Evolutionary conservation across 768 basidiomycete genomes (phyloP), one percentile per base, ranked within the genome.

Genomic region (Naematelia aurantialba): DNA sequence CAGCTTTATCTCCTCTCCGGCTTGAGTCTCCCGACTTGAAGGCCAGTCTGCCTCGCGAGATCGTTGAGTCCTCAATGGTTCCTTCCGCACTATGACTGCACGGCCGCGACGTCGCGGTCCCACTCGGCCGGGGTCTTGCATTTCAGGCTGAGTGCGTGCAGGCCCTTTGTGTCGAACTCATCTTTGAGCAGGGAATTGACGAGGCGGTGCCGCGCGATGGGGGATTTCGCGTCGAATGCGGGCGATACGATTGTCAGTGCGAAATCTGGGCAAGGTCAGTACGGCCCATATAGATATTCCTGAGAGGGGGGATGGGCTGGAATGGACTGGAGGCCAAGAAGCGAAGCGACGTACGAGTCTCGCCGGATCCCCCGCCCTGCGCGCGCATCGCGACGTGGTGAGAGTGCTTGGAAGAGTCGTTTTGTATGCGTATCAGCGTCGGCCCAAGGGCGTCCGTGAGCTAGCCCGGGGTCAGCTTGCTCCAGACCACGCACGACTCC

Each of bases 351-450:
- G 67, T 47, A 74, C 79, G 80, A n/a, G 79, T 78, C 62, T 81
- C 80, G n/a, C 79, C 79, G 30, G 58, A 62, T 0, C 76, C 77
- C 5, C 77, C 80, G 2, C 79, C 79, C 19, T 62, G 48, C 8
- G 77, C 78, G 45, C 73, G 45, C 80, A 81, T 81, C 0, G 80
- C 75, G 0, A 77, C 67, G 52, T 81, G 80, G 60, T 78, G 76
- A 3, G 74, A 53, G 59, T 78, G 78, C 63, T 77, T 76, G 5
- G 62, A 65, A 1, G 75, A 76, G 60, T 81, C 80, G 63, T 81
- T 81, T 13, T 65, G 61, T 51, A 81, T 75, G 31, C 68, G 49
- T 47, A 81, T 59, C 11, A 74, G 48, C 1, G 60, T 45, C 5
- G 80, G 80, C 21, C 69, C 31, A 27, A 80, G 68, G 10, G 65